These are phyloP conservation scores for Vitis labrusca DNA, from an alignment of 164 flowering plant species.

Conservation along the genomic window DNA sequence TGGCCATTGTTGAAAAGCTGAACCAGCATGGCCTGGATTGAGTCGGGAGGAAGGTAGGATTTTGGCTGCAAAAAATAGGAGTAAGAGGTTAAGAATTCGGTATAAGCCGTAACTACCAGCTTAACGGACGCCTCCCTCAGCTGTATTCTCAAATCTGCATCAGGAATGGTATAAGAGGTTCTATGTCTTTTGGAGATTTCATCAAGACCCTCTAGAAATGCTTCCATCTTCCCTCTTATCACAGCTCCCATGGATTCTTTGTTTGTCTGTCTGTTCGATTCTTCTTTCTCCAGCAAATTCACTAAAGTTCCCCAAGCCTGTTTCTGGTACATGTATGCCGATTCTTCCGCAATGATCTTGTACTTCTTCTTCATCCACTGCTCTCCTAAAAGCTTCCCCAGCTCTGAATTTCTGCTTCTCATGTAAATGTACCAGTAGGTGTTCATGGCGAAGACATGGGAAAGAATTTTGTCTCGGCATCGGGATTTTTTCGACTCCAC, in stretches of 20 bases:
- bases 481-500: slow-evolving; percentile 43
- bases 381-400: slow-evolving; percentile 58
- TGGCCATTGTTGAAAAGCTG: slow-evolving; percentile 31
- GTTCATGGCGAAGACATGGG: slow-evolving; percentile 62
- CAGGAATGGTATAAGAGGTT: slow-evolving; percentile 44
- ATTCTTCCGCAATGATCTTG: slow-evolving; percentile 61
- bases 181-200: slow-evolving; percentile 44
- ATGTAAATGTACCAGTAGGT: slow-evolving; percentile 84
- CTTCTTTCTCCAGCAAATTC: slow-evolving; percentile 34
- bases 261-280: slow-evolving; percentile 4
- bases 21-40: slow-evolving; percentile 29
- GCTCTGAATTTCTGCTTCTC: slow-evolving; percentile 58
- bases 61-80: slow-evolving; percentile 20
- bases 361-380: slow-evolving; percentile 51
- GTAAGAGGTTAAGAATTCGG: slow-evolving; percentile 32
- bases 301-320: slow-evolving; percentile 61
- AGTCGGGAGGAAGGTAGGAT: slow-evolving; percentile 31
- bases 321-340: slow-evolving; percentile 62
- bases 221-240: slow-evolving; percentile 39
- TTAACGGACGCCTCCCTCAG: slow-evolving; percentile 47
- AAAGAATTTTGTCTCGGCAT: slow-evolving; percentile 52
- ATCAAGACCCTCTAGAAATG: slow-evolving; percentile 43
- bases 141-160: slow-evolving; percentile 57
- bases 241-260: slow-evolving; percentile 22
- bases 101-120: slow-evolving; percentile 48